Base-by-base conservation (phyloP, 352 stramenopile species). In the Globisporangium perplexum region DNA sequence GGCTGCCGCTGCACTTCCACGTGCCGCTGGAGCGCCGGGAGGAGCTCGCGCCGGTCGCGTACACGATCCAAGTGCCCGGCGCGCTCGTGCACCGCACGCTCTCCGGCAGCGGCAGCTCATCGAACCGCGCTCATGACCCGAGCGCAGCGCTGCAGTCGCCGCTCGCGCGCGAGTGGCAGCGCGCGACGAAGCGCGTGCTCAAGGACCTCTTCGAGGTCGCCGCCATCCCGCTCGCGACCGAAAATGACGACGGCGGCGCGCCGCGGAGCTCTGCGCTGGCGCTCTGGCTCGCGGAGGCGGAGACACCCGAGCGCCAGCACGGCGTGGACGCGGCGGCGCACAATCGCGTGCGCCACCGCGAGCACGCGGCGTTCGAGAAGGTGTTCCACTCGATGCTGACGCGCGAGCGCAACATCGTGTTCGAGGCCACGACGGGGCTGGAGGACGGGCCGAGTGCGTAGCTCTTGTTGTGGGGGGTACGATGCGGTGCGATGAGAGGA, bases 331-430 rank as follows among this genome's bases (percentile, higher is more conserved):
- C 63, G 10, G 67, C 55, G 11, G 54, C 59, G 26, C 62, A 83
- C 42, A 90, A 90, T 46, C 62, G 65, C n/a, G 42, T 51, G 7
- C 62, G 63, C 49, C 71, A 74, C 23, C 60, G 54, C 3, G 62
- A 80, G 55, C 72, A 83, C 47, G 49, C 63, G 28, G 45, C 77
- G 48, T 91, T 93, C 59, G 60, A 88, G 33, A 66, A 77, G 36
- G 52, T 74, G 10, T 93, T 88, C 49, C 50, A 77, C 41, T 23
- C 60, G 18, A 81, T 89, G 73, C 68, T 93, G 22, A 79, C 69
- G 24, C 71, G 62, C 31, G 83, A 93, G 57, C 86, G 80, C 50
- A 86, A 89, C 62, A 77, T 93, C 26, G 81, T 93, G 54, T 79
- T 90, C 39, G 50, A 62, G 41, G 65, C 57, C 36, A 91, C 80